Conservation (phyloP, 164 flowering plant species). For the Cinnamomum micranthum region DNA sequence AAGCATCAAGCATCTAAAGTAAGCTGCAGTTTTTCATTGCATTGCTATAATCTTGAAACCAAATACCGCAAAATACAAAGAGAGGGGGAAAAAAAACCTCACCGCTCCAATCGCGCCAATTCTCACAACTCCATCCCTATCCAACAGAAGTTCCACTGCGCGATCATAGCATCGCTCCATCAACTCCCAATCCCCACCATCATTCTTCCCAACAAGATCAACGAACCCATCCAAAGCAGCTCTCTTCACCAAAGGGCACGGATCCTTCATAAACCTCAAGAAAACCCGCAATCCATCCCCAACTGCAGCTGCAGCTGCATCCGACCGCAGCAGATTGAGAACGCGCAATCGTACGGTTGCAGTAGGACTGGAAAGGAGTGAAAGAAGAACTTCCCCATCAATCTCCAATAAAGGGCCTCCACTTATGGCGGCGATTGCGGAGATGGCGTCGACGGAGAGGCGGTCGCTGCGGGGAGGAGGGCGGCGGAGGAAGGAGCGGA, state of each 20-base stretch:
- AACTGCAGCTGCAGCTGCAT: not conserved
- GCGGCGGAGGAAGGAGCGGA: conserved; percentile 9
- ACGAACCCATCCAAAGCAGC: conserved; percentile 64
- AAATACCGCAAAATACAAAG: not conserved
- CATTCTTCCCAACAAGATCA: conserved; percentile 19
- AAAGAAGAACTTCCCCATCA: conserved; percentile 24
- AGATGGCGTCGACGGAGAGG: conserved; percentile 32
- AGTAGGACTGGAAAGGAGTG: conserved; percentile 31
- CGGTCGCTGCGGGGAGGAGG: conserved; percentile 19
- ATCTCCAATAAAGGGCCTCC: conserved; percentile 14
- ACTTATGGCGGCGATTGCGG: conserved; percentile 30
- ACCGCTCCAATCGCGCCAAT: conserved; percentile 40
- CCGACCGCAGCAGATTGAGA: conserved; percentile 17
- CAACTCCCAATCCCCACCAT: conserved; percentile 26
- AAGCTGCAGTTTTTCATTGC: not conserved
- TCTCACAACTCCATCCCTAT: conserved; percentile 52
- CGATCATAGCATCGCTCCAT: conserved; percentile 57
- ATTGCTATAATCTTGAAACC: not conserved
- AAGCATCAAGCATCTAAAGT: not conserved
- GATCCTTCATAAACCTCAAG: conserved; percentile 67
- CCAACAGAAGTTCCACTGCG: conserved; percentile 52
- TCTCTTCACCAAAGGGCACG: conserved; percentile 63
- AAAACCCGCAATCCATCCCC: conserved; percentile 29
- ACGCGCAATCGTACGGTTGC: conserved; percentile 48
- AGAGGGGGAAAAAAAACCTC: not conserved